Conservation (phyloP, 2,329 filamentous ascomycete species). For the Thelonectria rubi region DNA sequence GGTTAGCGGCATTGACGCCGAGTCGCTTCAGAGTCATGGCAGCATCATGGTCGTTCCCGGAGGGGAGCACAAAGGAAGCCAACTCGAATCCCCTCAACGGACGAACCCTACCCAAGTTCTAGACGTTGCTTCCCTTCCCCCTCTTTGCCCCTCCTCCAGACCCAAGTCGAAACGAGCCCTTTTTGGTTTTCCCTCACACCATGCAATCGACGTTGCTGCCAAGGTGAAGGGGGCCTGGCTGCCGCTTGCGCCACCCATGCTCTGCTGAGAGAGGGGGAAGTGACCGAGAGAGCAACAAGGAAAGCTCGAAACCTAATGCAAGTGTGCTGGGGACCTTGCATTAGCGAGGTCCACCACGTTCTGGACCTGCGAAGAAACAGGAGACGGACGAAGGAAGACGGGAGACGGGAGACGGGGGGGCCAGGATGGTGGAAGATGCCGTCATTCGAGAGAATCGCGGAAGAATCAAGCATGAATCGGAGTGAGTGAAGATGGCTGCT, state of each 20-base stretch:
- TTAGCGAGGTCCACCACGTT: constrained; percentile 21
- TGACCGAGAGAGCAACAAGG: neutral
- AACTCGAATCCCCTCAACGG: neutral
- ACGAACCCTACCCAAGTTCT: neutral
- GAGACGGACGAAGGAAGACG: neutral
- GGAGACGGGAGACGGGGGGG: neutral
- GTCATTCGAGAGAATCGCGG: neutral
- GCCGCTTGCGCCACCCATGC: constrained; percentile 21
- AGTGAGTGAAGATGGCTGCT: neutral
- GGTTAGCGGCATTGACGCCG: neutral
- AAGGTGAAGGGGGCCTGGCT: constrained; percentile 3
- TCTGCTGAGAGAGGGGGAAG: constrained; percentile 7
- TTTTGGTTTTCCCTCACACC: neutral
- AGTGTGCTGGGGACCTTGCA: constrained; percentile 26
- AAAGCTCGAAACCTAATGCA: constrained; percentile 8
- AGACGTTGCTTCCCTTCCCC: neutral
- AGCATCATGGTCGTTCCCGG: neutral
- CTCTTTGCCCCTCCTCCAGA: neutral
- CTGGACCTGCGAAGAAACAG: constrained; percentile 14
- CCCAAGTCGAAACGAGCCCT: neutral
- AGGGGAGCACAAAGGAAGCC: neutral
- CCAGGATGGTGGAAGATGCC: too few species aligned
- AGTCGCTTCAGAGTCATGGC: neutral
- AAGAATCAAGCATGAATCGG: too few species aligned
- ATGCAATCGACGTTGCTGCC: neutral